phyloP scores from a whole-genome alignment of 2,329 filamentous ascomycete genomes.

The Graphilbum sp. region DNA sequence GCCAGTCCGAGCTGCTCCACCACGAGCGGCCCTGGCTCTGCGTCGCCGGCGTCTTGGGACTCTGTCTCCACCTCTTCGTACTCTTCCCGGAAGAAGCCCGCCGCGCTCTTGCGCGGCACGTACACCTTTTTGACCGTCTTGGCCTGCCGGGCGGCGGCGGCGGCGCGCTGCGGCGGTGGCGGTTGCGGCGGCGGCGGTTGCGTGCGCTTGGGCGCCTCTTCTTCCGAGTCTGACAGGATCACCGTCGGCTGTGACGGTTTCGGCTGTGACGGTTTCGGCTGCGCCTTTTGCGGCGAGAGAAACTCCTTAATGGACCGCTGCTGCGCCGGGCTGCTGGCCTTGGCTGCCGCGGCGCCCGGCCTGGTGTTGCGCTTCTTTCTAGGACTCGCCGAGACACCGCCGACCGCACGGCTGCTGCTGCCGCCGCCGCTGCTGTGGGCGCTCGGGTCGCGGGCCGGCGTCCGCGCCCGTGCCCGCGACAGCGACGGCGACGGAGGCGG shows the following conservation, averaged over 20 bases:
- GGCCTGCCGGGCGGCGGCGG: background rate
- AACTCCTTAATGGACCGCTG: background rate
- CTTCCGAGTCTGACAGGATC: background rate
- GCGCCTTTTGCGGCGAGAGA: background rate
- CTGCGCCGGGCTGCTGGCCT: background rate
- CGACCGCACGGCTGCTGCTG: too few relatives aligned
- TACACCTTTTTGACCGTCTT: constrained; percentile 5
- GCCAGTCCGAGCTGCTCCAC: too few relatives aligned
- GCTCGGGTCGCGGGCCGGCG: too few relatives aligned
- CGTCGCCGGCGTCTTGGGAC: constrained; percentile 7
- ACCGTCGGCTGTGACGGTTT: too few relatives aligned
- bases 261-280: background rate
- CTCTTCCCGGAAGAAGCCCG: constrained; percentile 14
- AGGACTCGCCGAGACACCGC: background rate
- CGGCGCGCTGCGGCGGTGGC: too few relatives aligned
- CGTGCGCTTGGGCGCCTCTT: too few relatives aligned
- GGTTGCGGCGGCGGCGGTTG: too few relatives aligned
- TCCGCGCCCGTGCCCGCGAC: too few relatives aligned
- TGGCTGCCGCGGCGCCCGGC: background rate
- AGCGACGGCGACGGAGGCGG: too few relatives aligned
- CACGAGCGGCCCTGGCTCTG: background rate
- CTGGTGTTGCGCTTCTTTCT: background rate
- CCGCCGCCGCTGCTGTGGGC: too few relatives aligned
- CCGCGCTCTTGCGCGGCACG: constrained; percentile 11
- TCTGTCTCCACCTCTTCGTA: constrained; percentile 8